These are phyloP conservation scores for Porodaedalea pini DNA, from an alignment of 1,284 basidiomycete species.

Conservation along the genomic window DNA sequence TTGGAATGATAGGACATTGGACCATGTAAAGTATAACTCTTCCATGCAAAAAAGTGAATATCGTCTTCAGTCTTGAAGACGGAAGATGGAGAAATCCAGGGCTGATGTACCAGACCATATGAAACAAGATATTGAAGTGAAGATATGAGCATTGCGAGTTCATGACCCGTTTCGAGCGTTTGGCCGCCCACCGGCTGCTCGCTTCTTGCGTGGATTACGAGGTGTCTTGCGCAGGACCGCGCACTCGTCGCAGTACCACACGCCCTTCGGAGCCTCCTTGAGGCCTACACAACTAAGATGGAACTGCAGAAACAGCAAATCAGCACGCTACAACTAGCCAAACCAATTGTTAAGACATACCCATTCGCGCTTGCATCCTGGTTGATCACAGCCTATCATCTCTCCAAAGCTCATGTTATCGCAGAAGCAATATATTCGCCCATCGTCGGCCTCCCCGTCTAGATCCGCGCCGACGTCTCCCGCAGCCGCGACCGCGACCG, in stretches of 20 bases:
- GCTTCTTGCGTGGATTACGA: constrained; percentile 34
- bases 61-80: no score
- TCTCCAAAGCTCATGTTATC: constrained; percentile 85
- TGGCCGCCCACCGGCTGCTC: constrained; percentile 28
- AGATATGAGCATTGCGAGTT: background rate
- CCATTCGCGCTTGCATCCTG: constrained; percentile 91
- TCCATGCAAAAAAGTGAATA: no score
- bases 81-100: no score
- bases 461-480: constrained; percentile 29
- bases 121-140: background rate
- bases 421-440: constrained; percentile 85
- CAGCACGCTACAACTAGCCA: constrained; percentile 14
- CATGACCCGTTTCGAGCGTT: constrained; percentile 21
- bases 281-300: constrained; percentile 81
- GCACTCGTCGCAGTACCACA: constrained; percentile 81
- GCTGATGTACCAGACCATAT: no score
- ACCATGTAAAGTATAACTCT: no score
- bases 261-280: constrained; percentile 66
- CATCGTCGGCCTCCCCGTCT: constrained; percentile 56
- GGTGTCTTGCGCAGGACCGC: constrained; percentile 41
- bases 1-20: no score
- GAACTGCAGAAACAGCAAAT: constrained; percentile 53
- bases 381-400: constrained; percentile 96
- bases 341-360: constrained; percentile 49
- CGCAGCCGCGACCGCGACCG: constrained; percentile 3